These are phyloP conservation scores for Scutellaria barbata DNA, from an alignment of 257 asterid genomes.

Conservation along the genomic window DNA sequence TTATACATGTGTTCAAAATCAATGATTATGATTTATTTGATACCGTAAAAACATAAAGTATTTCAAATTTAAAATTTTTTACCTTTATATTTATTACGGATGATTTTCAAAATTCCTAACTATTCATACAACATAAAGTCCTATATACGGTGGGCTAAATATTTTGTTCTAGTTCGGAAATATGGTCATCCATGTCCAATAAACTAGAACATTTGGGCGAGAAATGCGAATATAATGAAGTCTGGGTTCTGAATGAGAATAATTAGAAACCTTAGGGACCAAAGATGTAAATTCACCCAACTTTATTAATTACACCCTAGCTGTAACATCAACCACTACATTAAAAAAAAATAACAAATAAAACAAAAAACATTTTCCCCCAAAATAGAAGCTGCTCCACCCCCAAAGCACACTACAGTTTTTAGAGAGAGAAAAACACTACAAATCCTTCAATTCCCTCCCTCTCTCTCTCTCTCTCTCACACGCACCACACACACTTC, in stretches of 20 bases:
- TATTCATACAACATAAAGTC: no score
- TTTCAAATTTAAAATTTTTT: no score
- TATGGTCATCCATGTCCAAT: neutral
- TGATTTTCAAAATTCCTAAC: no score
- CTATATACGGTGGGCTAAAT: no score
- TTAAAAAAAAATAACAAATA: constrained; percentile 5
- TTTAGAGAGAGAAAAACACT: constrained; percentile 44
- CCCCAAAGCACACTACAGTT: constrained; percentile 43
- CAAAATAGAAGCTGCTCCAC: constrained; percentile 51
- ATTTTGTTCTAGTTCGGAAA: no score
- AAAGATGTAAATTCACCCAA: neutral
- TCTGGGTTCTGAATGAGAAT: neutral
- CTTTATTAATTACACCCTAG: constrained; percentile 25
- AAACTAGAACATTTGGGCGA: neutral
- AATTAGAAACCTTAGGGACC: constrained; percentile 19
- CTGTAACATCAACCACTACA: constrained; percentile 27
- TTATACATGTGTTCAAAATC: no score
- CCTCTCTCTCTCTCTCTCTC: constrained; percentile 39
- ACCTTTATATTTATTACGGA: no score
- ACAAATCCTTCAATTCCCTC: constrained; percentile 35
- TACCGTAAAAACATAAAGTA: no score
- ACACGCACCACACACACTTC: constrained; percentile 47
- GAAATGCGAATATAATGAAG: neutral
- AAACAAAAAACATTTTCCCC: constrained; percentile 37
- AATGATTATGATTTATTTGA: no score